Evolutionary conservation across 2,329 filamentous ascomycete genomes (phyloP).

Genomic region (Colletotrichum trifolii): DNA sequence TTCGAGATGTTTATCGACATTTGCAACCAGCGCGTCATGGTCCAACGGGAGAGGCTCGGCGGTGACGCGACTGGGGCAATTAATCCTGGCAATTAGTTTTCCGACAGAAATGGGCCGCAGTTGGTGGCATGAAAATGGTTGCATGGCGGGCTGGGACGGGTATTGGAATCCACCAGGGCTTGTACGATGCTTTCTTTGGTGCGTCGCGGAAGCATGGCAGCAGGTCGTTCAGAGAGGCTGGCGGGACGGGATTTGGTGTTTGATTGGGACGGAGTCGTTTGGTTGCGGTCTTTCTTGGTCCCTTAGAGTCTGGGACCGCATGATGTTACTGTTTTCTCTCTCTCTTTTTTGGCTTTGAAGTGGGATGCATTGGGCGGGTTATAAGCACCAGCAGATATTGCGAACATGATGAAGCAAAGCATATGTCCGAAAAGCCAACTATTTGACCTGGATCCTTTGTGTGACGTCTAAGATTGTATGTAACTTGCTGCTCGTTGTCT

Average conservation of each 20-base stretch:
- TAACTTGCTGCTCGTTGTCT: no score
- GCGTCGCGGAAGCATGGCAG: slow-evolving; percentile 31
- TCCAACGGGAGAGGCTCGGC: slow-evolving; percentile 65
- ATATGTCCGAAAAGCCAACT: background rate
- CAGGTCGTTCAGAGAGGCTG: slow-evolving; percentile 23
- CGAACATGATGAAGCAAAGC: slow-evolving; percentile 33
- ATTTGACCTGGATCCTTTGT: no score
- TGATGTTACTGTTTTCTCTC: slow-evolving; percentile 11
- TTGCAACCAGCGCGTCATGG: slow-evolving; percentile 74
- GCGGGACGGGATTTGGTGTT: slow-evolving; percentile 30
- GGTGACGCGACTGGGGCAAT: slow-evolving; percentile 27
- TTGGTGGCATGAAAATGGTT: slow-evolving; percentile 8
- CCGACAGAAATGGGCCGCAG: background rate
- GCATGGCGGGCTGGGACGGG: slow-evolving; percentile 37
- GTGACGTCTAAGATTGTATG: no score
- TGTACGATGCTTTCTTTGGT: slow-evolving; percentile 34
- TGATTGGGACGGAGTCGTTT: slow-evolving; percentile 31
- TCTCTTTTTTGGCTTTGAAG: slow-evolving; percentile 6
- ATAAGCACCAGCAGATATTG: slow-evolving; percentile 32
- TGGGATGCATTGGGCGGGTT: slow-evolving; percentile 35
- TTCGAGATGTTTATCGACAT: slow-evolving; percentile 79
- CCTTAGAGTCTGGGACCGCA: slow-evolving; percentile 27
- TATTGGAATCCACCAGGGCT: slow-evolving; percentile 21
- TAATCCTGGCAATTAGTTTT: slow-evolving; percentile 16
- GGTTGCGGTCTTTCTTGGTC: slow-evolving; percentile 20